These are phyloP conservation scores for Wickerhamomyces canadensis DNA, from an alignment of 805 yeast species.

Conservation along the genomic window DNA sequence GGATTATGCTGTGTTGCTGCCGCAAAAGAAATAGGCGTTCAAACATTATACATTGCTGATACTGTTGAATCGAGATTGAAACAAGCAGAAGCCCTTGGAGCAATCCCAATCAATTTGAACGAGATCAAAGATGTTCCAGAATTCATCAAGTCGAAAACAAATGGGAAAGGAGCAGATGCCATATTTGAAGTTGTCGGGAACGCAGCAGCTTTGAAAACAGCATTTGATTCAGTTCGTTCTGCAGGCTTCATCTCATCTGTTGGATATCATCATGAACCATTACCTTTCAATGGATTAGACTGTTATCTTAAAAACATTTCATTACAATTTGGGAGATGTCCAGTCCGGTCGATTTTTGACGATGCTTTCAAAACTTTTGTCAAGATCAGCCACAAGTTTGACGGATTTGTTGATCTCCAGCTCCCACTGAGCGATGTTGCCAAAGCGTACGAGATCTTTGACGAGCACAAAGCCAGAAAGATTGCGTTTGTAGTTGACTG, in stretches of 20 bases:
- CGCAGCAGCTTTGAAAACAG: conserved; percentile 42
- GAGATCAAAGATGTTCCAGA: conserved; percentile 30
- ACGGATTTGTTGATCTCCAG: conserved; percentile 45
- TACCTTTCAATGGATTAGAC: conserved; percentile 53
- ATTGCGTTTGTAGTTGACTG: conserved; percentile 35
- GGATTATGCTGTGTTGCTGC: conserved; percentile 68
- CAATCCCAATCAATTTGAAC: conserved; percentile 40
- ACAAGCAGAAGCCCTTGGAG: conserved; percentile 53
- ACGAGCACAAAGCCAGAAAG: conserved; percentile 47
- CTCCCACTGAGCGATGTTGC: conserved; percentile 39
- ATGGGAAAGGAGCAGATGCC: conserved; percentile 52
- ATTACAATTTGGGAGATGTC: conserved; percentile 59
- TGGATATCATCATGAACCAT: conserved; percentile 54
- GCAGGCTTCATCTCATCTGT: conserved; percentile 54
- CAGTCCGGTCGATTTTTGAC: conserved; percentile 49
- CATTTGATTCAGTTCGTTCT: conserved; percentile 48
- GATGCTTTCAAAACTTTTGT: conserved; percentile 47
- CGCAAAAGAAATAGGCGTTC: conserved; percentile 69
- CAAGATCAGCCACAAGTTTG: conserved; percentile 37
- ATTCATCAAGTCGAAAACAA: conserved; percentile 28
- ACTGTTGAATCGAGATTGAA: conserved; percentile 56
- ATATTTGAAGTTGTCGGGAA: conserved; percentile 59
- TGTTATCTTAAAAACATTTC: conserved; percentile 53
- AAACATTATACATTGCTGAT: conserved; percentile 58
- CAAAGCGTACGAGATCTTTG: conserved; percentile 46